These are phyloP conservation scores for Chlorella vulgaris DNA, from an alignment of 139 green algal species.

Conservation along the genomic window DNA sequence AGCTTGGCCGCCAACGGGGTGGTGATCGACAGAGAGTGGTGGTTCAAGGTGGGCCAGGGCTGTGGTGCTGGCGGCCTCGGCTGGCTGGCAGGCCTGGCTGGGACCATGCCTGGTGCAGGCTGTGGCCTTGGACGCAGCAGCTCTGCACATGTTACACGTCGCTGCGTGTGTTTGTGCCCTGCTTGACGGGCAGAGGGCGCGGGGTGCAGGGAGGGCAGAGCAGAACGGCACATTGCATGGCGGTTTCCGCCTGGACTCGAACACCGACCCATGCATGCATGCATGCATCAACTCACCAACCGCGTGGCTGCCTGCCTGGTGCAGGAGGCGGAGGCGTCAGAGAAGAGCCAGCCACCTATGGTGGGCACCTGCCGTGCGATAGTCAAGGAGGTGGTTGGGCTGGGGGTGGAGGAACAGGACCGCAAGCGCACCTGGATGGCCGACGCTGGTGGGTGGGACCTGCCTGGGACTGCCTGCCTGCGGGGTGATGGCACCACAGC, in stretches of 20 bases:
- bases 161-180: no score
- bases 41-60: conserved; percentile 67
- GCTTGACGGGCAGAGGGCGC: no score
- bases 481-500: neutral
- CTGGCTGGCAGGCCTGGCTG: neutral
- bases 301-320: neutral
- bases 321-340: conserved; percentile 82
- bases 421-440: conserved; percentile 88
- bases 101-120: neutral
- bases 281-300: neutral
- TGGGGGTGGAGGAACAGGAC: conserved; percentile 93
- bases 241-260: no score
- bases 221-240: no score
- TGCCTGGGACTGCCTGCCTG: neutral
- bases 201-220: no score
- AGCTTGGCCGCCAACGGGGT: conserved; percentile 79
- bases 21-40: conserved; percentile 91
- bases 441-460: conserved; percentile 71
- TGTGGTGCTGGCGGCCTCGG: neutral
- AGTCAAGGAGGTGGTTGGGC: conserved; percentile 73
- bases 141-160: no score
- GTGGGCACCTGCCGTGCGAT: conserved; percentile 80
- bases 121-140: no score
- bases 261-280: no score
- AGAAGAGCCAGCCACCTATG: conserved; percentile 69